Percentiles rank a stretch among this genome's conserved stretches.
phyloP scores from a whole-genome alignment of 192 early-diverging fungal species.

The Phycomyces blakesleeanus region DNA sequence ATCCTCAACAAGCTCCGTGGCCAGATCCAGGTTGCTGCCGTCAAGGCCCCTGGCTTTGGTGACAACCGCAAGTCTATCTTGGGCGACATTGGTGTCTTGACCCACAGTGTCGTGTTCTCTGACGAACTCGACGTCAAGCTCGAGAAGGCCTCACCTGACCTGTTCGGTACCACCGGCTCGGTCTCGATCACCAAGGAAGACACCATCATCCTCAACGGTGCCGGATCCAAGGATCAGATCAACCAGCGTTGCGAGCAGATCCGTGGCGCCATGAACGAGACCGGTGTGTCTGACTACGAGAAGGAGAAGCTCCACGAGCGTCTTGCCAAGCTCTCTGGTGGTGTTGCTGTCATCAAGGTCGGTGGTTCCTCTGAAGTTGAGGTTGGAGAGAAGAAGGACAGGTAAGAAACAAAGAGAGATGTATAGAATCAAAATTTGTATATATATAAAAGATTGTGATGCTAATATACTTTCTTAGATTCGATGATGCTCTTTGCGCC shows the following conservation, averaged over 20 bases:
- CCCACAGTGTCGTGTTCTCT: slow-evolving; percentile 94
- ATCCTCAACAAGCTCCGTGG: slow-evolving; percentile 99
- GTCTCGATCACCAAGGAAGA: slow-evolving; percentile 98
- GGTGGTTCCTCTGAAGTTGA: slow-evolving; percentile 98
- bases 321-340: slow-evolving; percentile 95
- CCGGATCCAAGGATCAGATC: slow-evolving; percentile 85
- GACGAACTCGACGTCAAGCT: slow-evolving; percentile 97
- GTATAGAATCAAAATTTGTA: no score
- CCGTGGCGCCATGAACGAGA: slow-evolving; percentile 80
- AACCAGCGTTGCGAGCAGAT: slow-evolving; percentile 96
- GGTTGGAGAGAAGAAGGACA: slow-evolving; percentile 99
- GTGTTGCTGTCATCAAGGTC: slow-evolving; percentile 99
- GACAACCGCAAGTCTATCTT: slow-evolving; percentile 99
- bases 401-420: slow-evolving; percentile 1
- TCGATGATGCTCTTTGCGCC: slow-evolving; percentile 97
- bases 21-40: slow-evolving; percentile 92
- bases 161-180: slow-evolving; percentile 85
- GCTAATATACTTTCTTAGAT: slow-evolving; percentile 45
- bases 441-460: neutral
- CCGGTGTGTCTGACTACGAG: slow-evolving; percentile 92
- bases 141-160: slow-evolving; percentile 88
- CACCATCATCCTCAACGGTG: slow-evolving; percentile 96
- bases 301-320: slow-evolving; percentile 99
- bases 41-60: slow-evolving; percentile 99
- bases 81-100: slow-evolving; percentile 95